Conservation (phyloP, 2,329 filamentous ascomycete species). For the Dactylellina cionopaga region DNA sequence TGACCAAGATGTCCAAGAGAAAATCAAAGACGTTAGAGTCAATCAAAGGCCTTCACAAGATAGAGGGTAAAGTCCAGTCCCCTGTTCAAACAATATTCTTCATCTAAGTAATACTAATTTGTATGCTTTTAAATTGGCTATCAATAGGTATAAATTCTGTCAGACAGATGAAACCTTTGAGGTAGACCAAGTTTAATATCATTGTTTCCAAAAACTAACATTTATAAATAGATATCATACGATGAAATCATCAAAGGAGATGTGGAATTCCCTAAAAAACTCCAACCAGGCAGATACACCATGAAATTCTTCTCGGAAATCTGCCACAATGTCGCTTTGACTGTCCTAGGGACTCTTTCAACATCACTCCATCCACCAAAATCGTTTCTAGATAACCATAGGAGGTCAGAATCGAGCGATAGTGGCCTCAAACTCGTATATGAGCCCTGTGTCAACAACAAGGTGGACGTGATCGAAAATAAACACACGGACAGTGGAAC, state of each 20-base stretch:
- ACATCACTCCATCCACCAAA: neutral
- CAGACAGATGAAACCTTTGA: conserved; percentile 41
- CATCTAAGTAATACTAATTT: conserved; percentile 1
- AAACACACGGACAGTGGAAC: conserved; percentile 45
- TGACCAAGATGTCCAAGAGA: conserved; percentile 18
- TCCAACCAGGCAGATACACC: conserved; percentile 21
- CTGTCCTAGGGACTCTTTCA: conserved; percentile 22
- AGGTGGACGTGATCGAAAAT: conserved; percentile 26
- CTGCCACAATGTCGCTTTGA: conserved; percentile 29
- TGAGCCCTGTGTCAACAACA: conserved; percentile 23
- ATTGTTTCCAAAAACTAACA: too few relatives aligned
- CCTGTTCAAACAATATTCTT: too few relatives aligned
- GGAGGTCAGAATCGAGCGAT: conserved; percentile 13
- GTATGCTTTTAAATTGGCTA: neutral
- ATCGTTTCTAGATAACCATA: conserved; percentile 19
- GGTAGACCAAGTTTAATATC: neutral
- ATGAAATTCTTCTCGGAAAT: conserved; percentile 43
- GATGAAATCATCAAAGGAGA: conserved; percentile 44
- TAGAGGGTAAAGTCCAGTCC: conserved; percentile 17
- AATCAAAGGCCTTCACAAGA: conserved; percentile 36
- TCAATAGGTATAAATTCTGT: conserved; percentile 39
- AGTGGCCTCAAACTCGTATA: conserved; percentile 38
- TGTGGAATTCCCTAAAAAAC: conserved; percentile 6
- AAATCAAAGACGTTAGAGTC: conserved; percentile 14
- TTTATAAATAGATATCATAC: conserved; percentile 25